phyloP scores from a whole-genome alignment of 2,329 filamentous ascomycete species.

The Coniella vitis region DNA sequence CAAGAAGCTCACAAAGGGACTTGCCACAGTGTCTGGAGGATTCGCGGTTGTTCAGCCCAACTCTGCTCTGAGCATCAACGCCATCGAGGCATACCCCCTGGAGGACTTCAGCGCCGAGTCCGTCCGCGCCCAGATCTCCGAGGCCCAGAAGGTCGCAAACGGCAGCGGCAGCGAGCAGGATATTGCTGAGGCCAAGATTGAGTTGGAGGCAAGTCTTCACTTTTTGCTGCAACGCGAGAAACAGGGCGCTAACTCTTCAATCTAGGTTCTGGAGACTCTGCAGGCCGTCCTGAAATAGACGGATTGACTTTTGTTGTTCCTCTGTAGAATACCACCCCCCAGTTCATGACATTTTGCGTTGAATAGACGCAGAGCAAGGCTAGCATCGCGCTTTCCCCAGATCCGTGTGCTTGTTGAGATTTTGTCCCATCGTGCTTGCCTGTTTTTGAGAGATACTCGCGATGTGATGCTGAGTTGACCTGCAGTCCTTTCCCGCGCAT shows the following conservation, averaged over 20 bases:
- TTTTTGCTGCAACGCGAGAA: background rate
- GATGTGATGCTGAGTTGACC: background rate
- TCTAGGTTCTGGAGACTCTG: constrained; percentile 74
- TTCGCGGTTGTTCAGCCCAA: constrained; percentile 96
- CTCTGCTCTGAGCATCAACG: constrained; percentile 95
- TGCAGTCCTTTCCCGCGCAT: too few species aligned
- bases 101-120: constrained; percentile 95
- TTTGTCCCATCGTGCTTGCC: background rate
- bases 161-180: constrained; percentile 93
- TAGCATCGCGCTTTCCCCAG: background rate
- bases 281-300: constrained; percentile 74
- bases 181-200: constrained; percentile 97
- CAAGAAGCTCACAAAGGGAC: constrained; percentile 10
- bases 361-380: constrained; percentile 4
- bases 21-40: constrained; percentile 74
- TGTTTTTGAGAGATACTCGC: background rate
- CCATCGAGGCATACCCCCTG: constrained; percentile 87
- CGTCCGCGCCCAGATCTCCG: constrained; percentile 81
- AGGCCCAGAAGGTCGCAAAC: constrained; percentile 90
- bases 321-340: constrained; percentile 30
- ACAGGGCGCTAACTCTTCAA: constrained; percentile 28
- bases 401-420: background rate
- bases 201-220: constrained; percentile 71
- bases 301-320: constrained; percentile 22
- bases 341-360: constrained; percentile 2